phyloP scores from a whole-genome alignment of 108 stramenopile species.

The Cyclotella cryptica region DNA sequence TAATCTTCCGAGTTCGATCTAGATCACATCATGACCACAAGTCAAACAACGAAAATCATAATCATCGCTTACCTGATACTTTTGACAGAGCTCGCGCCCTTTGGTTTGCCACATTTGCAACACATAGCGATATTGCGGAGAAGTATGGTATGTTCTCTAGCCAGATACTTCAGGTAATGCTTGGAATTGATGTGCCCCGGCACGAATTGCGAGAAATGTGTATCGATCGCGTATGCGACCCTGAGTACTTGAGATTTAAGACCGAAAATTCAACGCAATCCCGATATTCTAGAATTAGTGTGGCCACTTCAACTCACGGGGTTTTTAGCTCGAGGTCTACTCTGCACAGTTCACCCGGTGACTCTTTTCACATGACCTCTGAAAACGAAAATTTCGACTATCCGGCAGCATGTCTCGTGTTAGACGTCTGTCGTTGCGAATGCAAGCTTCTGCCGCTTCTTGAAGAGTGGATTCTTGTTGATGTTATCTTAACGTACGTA shows the following conservation, averaged over 20 bases:
- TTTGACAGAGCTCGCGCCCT: too few species aligned
- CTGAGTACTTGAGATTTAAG: background rate
- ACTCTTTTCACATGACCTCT: slow-evolving; percentile 18
- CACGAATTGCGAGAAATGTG: background rate
- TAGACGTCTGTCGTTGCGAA: slow-evolving; percentile 86
- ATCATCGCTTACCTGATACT: too few species aligned
- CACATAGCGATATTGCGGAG: slow-evolving; percentile 44
- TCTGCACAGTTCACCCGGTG: background rate
- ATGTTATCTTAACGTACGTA: slow-evolving; percentile 74
- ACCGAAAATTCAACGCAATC: too few species aligned
- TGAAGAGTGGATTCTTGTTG: slow-evolving; percentile 77
- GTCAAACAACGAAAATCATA: too few species aligned
- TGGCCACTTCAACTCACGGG: too few species aligned
- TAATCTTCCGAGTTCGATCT: too few species aligned
- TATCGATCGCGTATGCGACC: slow-evolving; percentile 10
- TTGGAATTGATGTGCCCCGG: slow-evolving; percentile 64
- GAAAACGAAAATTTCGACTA: slow-evolving; percentile 52
- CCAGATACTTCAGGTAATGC: slow-evolving; percentile 83
- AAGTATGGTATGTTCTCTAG: slow-evolving; percentile 81
- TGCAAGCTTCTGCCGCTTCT: slow-evolving; percentile 76
- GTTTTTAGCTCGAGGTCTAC: too few species aligned
- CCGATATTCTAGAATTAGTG: too few species aligned
- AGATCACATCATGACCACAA: too few species aligned
- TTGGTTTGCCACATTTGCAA: too few species aligned
- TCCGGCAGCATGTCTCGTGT: slow-evolving; percentile 72